These are phyloP conservation scores for Omphalea diandra DNA, from an alignment of 441 rosid species.

Conservation along the genomic window DNA sequence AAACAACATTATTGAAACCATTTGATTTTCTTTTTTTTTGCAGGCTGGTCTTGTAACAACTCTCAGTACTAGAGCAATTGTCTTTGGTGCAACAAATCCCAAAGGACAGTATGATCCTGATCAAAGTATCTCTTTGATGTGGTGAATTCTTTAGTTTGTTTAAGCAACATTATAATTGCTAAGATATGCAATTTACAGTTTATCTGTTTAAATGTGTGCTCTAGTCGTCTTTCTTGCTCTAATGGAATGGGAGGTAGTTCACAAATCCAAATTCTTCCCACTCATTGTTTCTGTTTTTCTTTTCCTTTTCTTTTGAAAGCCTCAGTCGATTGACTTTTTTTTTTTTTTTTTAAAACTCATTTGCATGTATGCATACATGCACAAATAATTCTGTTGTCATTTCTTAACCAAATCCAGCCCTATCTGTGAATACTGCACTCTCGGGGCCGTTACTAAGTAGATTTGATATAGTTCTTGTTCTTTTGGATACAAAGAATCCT, in stretches of 20 bases:
- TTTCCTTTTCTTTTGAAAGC: background rate
- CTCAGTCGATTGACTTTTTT: constrained; percentile 3
- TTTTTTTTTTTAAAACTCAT: too few species aligned
- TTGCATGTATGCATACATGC: background rate
- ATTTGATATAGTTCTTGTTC: constrained; percentile 94
- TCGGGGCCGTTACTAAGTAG: constrained; percentile 97
- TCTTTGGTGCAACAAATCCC: constrained; percentile 98
- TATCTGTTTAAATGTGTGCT: background rate
- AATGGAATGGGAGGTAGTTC: background rate
- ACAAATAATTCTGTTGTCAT: background rate
- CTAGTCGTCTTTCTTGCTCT: constrained; percentile 5
- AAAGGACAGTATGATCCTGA: constrained; percentile 98
- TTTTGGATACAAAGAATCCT: constrained; percentile 95
- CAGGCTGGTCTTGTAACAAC: constrained; percentile 99
- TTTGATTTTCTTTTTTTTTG: constrained; percentile 12
- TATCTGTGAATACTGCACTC: constrained; percentile 91
- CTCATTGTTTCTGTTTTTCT: background rate
- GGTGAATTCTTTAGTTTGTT: background rate
- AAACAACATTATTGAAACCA: constrained; percentile 6
- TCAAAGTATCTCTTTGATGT: constrained; percentile 64
- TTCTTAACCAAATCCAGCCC: constrained; percentile 74
- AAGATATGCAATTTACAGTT: background rate
- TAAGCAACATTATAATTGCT: background rate
- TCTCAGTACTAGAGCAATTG: constrained; percentile 82
- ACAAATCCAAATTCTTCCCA: background rate